Conservation (phyloP, 2,329 filamentous ascomycete species). For the Lachnellula occidentalis region DNA sequence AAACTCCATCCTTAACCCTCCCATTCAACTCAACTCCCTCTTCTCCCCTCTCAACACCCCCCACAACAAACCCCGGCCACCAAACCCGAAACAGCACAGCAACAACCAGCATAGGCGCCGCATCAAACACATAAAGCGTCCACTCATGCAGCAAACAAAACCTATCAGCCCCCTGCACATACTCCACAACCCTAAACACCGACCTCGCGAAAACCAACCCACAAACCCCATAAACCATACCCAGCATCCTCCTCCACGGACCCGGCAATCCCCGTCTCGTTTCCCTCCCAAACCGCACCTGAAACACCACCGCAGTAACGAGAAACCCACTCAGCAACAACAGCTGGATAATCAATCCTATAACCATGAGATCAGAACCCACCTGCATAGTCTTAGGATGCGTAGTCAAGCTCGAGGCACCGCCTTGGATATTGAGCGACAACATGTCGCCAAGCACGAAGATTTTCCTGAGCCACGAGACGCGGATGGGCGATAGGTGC, state of each 20-base stretch:
- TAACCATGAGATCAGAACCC: slow-evolving; percentile 48
- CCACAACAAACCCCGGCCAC: slow-evolving; percentile 9
- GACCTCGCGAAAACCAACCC: slow-evolving; percentile 40
- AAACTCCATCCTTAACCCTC: background rate
- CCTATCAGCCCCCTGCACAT: slow-evolving; percentile 37
- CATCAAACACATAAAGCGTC: slow-evolving; percentile 41
- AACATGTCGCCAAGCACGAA: slow-evolving; percentile 41
- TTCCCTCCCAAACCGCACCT: background rate
- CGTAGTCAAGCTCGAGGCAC: slow-evolving; percentile 29
- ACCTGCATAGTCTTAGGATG: slow-evolving; percentile 18
- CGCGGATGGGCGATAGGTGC: slow-evolving; percentile 33
- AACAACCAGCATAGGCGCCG: slow-evolving; percentile 37
- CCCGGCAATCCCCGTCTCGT: slow-evolving; percentile 4
- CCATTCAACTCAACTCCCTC: slow-evolving; percentile 3
- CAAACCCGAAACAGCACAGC: slow-evolving; percentile 30
- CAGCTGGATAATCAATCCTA: slow-evolving; percentile 51
- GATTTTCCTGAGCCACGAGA: slow-evolving; percentile 34
- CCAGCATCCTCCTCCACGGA: slow-evolving; percentile 33
- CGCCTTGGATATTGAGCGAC: slow-evolving; percentile 45
- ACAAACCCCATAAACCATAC: slow-evolving; percentile 37
- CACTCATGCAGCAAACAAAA: slow-evolving; percentile 35
- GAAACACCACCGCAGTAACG: slow-evolving; percentile 34
- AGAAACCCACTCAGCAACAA: slow-evolving; percentile 52
- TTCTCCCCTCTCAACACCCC: background rate
- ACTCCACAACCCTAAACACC: slow-evolving; percentile 45